These are phyloP conservation scores for Rhizoclosmatium sp. DNA, from an alignment of 192 early-diverging fungal species.

Conservation along the genomic window DNA sequence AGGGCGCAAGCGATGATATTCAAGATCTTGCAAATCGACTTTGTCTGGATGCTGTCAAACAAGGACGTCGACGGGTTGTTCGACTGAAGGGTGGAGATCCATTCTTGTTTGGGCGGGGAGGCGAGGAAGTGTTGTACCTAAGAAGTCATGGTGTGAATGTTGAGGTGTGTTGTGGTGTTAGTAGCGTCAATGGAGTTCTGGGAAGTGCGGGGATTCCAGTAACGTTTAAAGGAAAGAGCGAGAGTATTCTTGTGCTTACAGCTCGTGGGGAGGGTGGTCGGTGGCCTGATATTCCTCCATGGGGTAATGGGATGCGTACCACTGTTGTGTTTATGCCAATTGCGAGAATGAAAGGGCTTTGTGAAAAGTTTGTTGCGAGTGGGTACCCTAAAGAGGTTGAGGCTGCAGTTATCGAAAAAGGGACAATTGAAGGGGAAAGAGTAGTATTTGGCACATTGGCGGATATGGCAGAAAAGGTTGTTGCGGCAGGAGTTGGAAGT, in stretches of 20 bases:
- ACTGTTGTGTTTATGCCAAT: constrained; percentile 89
- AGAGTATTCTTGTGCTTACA: constrained; percentile 84
- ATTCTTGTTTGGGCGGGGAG: constrained; percentile 91
- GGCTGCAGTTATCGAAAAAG: constrained; percentile 82
- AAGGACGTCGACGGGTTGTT: constrained; percentile 73
- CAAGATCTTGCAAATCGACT: constrained; percentile 81
- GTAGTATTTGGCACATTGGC: constrained; percentile 71
- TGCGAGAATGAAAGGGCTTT: constrained; percentile 69
- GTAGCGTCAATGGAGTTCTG: constrained; percentile 79
- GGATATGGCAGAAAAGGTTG: constrained; percentile 69
- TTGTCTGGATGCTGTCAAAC: constrained; percentile 70
- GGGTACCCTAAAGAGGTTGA: constrained; percentile 75
- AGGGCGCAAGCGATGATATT: constrained; percentile 70
- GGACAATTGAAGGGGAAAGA: constrained; percentile 72
- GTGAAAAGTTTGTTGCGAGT: constrained; percentile 50
- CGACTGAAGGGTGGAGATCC: constrained; percentile 93
- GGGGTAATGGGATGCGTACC: constrained; percentile 65
- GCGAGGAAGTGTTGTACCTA: constrained; percentile 85
- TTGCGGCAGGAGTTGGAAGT: constrained; percentile 62
- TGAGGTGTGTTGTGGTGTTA: constrained; percentile 78
- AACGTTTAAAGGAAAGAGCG: constrained; percentile 87
- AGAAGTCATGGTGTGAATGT: constrained; percentile 71
- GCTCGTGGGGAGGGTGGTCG: constrained; percentile 75
- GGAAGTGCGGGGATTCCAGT: constrained; percentile 79
- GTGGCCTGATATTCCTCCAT: constrained; percentile 76